A percentile compares a stretch with the other conserved stretches of the same genome.
Conservation (phyloP, 2,329 filamentous ascomycete species). For the Blumeriella jaapii region DNA sequence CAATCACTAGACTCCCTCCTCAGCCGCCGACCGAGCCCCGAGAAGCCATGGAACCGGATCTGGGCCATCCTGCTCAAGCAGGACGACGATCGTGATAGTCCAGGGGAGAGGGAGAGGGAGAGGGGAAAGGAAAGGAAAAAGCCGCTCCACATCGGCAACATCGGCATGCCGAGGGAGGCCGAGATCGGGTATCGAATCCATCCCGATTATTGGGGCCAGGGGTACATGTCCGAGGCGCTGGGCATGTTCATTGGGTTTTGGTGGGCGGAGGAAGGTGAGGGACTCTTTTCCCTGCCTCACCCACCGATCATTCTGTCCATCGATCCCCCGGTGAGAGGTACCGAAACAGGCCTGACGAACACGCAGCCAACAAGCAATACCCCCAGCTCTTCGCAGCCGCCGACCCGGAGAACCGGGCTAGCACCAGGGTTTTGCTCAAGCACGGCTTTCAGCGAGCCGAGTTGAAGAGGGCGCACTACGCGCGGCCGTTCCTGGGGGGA, state of each 20-base stretch:
- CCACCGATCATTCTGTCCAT: not conserved
- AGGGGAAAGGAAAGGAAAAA: not conserved
- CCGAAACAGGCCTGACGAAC: not conserved
- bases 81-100: not conserved
- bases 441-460: constrained; percentile 14
- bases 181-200: constrained; percentile 11
- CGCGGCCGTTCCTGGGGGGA: not conserved
- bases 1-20: constrained; percentile 7
- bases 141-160: constrained; percentile 10
- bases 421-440: constrained; percentile 15
- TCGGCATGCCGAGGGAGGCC: constrained; percentile 7
- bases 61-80: constrained; percentile 12
- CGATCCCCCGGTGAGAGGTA: not conserved
- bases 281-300: not conserved
- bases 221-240: constrained; percentile 17
- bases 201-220: constrained; percentile 11
- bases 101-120: no score
- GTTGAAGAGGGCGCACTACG: constrained; percentile 7
- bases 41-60: constrained; percentile 10
- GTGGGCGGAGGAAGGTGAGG: constrained; percentile 11
- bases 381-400: constrained; percentile 9
- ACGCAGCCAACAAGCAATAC: constrained; percentile 8
- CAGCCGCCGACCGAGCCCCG: constrained; percentile 1
- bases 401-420: constrained; percentile 17
- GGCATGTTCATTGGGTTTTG: constrained; percentile 12